phyloP scores from a whole-genome alignment of 2,329 filamentous ascomycete genomes.

The Alternaria arborescens region DNA sequence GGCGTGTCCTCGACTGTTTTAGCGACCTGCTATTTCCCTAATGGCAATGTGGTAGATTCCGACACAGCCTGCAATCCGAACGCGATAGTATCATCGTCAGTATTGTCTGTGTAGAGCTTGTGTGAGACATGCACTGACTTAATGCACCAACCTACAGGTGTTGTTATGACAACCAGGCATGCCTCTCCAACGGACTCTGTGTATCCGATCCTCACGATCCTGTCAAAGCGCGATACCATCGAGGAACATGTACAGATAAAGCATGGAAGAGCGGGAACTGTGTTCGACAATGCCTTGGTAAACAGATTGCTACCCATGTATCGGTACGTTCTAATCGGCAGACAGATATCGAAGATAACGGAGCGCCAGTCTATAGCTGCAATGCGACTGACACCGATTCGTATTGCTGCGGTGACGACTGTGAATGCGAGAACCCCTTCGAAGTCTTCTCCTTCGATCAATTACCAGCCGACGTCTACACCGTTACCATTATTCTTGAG shows the following conservation, averaged over 20 bases:
- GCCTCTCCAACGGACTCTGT: constrained; percentile 43
- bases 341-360: constrained; percentile 33
- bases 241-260: constrained; percentile 41
- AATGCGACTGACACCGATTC: constrained; percentile 34
- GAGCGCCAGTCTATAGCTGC: constrained; percentile 36
- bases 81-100: constrained; percentile 27
- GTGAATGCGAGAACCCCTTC: constrained; percentile 30
- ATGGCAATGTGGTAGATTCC: constrained; percentile 15
- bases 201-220: constrained; percentile 35
- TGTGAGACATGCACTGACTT: background rate
- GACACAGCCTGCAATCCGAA: constrained; percentile 30
- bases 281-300: constrained; percentile 35
- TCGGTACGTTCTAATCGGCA: constrained; percentile 5
- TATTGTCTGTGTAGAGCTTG: background rate
- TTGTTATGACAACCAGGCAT: constrained; percentile 41
- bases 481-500: constrained; percentile 40
- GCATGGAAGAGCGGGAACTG: constrained; percentile 37
- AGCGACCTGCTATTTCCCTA: constrained; percentile 29
- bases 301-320: background rate
- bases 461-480: constrained; percentile 30
- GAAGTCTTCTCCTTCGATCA: constrained; percentile 31
- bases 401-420: constrained; percentile 41
- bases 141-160: constrained; percentile 10
- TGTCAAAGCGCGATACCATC: constrained; percentile 29
- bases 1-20: constrained; percentile 10